These are phyloP conservation scores for Debaryomyces castellii DNA, from an alignment of 805 yeast genomes.

Conservation along the genomic window DNA sequence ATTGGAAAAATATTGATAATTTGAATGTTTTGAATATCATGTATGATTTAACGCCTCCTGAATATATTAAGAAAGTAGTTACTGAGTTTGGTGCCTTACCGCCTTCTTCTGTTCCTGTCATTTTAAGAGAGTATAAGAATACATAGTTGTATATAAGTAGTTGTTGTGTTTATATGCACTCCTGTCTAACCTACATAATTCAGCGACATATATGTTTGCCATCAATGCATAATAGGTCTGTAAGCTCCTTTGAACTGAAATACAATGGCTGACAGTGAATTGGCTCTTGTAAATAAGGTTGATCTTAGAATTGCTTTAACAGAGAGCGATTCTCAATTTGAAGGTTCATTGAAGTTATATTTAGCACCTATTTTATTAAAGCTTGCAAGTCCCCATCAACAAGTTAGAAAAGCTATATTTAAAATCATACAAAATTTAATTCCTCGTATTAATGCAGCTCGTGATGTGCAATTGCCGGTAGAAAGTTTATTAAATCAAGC, in stretches of 20 bases:
- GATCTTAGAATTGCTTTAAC: constrained; percentile 83
- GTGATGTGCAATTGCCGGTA: constrained; percentile 60
- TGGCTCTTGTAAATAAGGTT: constrained; percentile 67
- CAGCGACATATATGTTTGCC: background rate
- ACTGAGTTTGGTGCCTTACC: constrained; percentile 97
- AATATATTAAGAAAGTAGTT: constrained; percentile 87
- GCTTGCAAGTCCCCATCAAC: constrained; percentile 64
- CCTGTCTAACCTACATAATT: background rate
- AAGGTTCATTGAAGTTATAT: constrained; percentile 57
- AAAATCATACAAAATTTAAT: constrained; percentile 66
- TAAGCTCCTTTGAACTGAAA: background rate
- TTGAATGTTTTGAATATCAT: constrained; percentile 79
- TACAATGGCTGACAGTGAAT: constrained; percentile 45
- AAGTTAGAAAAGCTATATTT: constrained; percentile 67
- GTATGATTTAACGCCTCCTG: constrained; percentile 94
- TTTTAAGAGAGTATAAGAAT: constrained; percentile 84
- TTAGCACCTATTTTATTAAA: constrained; percentile 79
- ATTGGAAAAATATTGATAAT: constrained; percentile 63
- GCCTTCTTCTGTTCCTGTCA: constrained; percentile 97
- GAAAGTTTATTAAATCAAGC: constrained; percentile 63
- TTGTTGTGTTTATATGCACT: background rate
- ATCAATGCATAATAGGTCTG: background rate
- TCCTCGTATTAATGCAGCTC: constrained; percentile 61
- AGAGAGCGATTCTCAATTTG: constrained; percentile 61
- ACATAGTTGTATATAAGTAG: constrained; percentile 11